Conservation (phyloP, 2,329 filamentous ascomycete genomes). For the Macroventuria anomochaeta region DNA sequence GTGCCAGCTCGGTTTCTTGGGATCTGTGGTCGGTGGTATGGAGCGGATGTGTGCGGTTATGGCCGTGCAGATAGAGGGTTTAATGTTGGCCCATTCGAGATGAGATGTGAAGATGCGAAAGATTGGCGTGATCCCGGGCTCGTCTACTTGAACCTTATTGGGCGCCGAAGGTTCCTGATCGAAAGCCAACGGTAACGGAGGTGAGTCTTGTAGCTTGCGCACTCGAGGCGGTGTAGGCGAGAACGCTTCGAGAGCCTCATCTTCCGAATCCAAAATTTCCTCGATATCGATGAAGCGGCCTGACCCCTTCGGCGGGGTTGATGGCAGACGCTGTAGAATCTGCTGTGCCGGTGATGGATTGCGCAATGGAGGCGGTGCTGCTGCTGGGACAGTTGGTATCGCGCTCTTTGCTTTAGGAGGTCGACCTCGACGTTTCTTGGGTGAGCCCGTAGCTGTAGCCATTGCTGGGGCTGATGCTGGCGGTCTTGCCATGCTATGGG, state of each 20-base stretch:
- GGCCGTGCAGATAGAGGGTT: conserved; percentile 51
- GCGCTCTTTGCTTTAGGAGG: conserved; percentile 26
- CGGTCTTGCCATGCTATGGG: background rate
- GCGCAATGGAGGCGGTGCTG: conserved; percentile 10
- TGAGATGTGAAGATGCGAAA: conserved; percentile 23
- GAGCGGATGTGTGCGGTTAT: conserved; percentile 59
- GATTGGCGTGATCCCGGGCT: conserved; percentile 9
- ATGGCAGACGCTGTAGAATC: background rate
- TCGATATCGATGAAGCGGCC: conserved; percentile 45
- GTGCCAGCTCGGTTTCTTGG: conserved; percentile 70
- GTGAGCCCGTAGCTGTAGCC: conserved; percentile 4
- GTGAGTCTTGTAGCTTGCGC: conserved; percentile 22
- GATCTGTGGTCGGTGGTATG: conserved; percentile 50
- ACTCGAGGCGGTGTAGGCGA: conserved; percentile 46
- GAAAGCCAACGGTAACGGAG: conserved; percentile 26
- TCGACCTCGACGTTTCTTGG: conserved; percentile 33
- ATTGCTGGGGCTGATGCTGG: conserved; percentile 1
- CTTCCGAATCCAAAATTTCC: conserved; percentile 51
- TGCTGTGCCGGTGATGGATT: conserved; percentile 3
- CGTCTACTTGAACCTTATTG: background rate
- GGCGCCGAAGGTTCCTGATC: background rate
- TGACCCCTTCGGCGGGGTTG: conserved; percentile 26
- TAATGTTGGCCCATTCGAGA: conserved; percentile 43
- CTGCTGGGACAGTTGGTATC: conserved; percentile 6
- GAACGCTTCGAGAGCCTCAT: conserved; percentile 36